Base-by-base conservation (phyloP, 306 rosid genomes). In the Cucurbita ficifolia region DNA sequence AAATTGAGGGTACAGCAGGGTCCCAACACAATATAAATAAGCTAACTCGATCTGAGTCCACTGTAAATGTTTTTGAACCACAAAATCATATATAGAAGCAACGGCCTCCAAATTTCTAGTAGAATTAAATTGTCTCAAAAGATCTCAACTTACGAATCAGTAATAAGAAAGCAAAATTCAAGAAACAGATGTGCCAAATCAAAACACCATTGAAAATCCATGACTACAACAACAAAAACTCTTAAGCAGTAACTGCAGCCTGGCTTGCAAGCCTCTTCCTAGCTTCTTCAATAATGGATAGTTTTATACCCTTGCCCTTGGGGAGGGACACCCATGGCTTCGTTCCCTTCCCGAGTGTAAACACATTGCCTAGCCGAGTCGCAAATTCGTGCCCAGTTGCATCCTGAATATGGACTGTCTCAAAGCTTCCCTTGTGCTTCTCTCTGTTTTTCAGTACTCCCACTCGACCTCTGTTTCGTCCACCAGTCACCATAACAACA, bases 301-400 rank as follows among this genome's bases (percentile, higher is more conserved):
- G 78, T 83, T 91, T 91, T 52, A 91, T 87, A 82, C 97, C 97
- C 85, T 87, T 91, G 33, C 96, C 97, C 91, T 91, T 91, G 8
- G 97, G 97, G 39, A 91, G 90, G 18, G 96, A 82, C 2, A 91
- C 73, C 96, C 93, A 91, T 2, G 96, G 97, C 49, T 87, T 91
- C 0, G 91, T 76, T 0, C 96, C 97, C 85, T 91, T 89, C 49
- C 97, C 97, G 8, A 89, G 81, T 8, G 85, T 91, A 78, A 81
- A 91, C 80, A 91, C 97, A 55, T 89, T 91, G 16, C 84, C 87
- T 65, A 91, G 21, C 19, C 97, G 85, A 19, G 97, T 91, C 1
- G 97, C 96, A 19, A 87, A 91, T 76, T 91, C 93, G 18, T 91
- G 96, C 4, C 97, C 97, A 2, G 81, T 67, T 21, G 96, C 81